These are phyloP conservation scores for Atalantia buxifolia DNA, from an alignment of 345 rosid genomes.

Conservation along the genomic window DNA sequence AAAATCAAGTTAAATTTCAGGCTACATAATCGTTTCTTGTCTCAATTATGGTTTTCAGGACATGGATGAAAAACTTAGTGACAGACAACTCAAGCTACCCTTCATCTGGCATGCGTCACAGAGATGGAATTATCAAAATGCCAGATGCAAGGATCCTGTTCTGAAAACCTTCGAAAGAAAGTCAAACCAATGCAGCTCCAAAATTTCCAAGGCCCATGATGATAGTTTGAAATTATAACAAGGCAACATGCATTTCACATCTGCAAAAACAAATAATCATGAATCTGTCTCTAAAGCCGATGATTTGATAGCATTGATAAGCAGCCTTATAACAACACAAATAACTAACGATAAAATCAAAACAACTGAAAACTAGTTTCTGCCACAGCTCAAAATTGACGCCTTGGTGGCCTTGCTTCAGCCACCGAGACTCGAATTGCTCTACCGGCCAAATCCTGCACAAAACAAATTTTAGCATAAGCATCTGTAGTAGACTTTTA, in stretches of 20 bases:
- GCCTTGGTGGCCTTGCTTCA: slow-evolving; percentile 51
- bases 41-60: slow-evolving; percentile 14
- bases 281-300: not conserved
- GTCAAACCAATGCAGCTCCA: slow-evolving; percentile 10
- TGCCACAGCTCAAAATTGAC: not conserved
- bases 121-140: not conserved
- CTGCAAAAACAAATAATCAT: not conserved
- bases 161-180: not conserved
- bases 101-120: slow-evolving; percentile 1
- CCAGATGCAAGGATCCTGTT: slow-evolving; percentile 3
- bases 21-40: slow-evolving; percentile 16
- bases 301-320: not conserved
- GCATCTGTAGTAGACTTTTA: not conserved
- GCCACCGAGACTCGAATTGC: slow-evolving; percentile 82
- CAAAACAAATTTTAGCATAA: slow-evolving; percentile 6
- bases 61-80: slow-evolving; percentile 10
- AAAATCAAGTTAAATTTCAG: slow-evolving; percentile 4
- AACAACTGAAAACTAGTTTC: not conserved
- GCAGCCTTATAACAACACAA: not conserved
- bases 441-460: slow-evolving; percentile 89
- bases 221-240: slow-evolving; percentile 4
- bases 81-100: slow-evolving; percentile 3
- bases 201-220: slow-evolving; percentile 9
- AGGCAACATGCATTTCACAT: not conserved
- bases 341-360: not conserved